Evolutionary conservation across 257 asterid genomes (phyloP).

Genomic region (Lantana camara): DNA sequence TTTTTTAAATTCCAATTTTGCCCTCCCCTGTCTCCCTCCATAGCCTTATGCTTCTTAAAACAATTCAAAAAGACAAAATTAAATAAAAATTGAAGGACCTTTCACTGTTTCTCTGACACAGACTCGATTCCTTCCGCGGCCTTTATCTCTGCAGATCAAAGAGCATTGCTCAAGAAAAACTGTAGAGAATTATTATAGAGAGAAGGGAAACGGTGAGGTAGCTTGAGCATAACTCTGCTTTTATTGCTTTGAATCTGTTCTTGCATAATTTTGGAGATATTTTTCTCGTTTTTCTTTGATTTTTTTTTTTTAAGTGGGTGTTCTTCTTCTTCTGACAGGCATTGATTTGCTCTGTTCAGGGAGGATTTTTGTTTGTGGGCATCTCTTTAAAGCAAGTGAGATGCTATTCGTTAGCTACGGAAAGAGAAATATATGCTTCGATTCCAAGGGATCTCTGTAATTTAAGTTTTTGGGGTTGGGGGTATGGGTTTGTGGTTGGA

Average conservation of each 20-base stretch:
- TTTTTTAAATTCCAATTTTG: constrained; percentile 18
- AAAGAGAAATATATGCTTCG: neutral
- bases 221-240: neutral
- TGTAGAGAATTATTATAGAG: too few relatives aligned
- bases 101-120: constrained; percentile 49
- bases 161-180: too few relatives aligned
- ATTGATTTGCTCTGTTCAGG: constrained; percentile 27
- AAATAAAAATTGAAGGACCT: constrained; percentile 28
- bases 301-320: neutral
- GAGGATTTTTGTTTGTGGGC: constrained; percentile 11
- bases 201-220: neutral
- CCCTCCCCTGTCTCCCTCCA: constrained; percentile 43
- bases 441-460: constrained; percentile 11
- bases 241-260: neutral
- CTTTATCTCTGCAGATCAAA: constrained; percentile 64
- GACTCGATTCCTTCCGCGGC: constrained; percentile 57
- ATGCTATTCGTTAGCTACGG: constrained; percentile 22
- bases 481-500: neutral
- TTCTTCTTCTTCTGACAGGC: neutral
- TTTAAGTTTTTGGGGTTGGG: constrained; percentile 1
- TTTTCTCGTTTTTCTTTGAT: neutral
- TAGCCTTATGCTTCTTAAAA: constrained; percentile 15
- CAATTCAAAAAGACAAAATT: constrained; percentile 28
- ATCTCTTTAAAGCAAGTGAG: constrained; percentile 12
- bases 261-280: neutral